Evolutionary conservation across 495 filamentous ascomycete genomes (phyloP).

Genomic region (Aspergillus saccharolyticus): DNA sequence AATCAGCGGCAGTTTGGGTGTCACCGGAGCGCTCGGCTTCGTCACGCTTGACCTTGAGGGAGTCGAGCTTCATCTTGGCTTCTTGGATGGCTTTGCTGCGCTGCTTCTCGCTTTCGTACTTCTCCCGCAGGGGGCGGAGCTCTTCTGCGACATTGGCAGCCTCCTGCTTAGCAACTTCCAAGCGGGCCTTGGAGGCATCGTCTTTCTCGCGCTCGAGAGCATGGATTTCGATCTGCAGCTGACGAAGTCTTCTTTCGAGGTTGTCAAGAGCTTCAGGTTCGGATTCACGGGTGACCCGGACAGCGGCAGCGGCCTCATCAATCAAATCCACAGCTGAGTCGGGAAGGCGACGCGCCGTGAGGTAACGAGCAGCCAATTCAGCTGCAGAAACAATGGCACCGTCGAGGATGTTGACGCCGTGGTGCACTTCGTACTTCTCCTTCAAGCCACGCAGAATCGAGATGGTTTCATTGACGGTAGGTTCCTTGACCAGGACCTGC

Average conservation of each 20-base stretch:
- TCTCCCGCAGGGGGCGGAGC: slow-evolving; percentile 82
- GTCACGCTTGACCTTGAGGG: slow-evolving; percentile 80
- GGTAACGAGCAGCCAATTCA: slow-evolving; percentile 82
- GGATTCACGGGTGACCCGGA: slow-evolving; percentile 89
- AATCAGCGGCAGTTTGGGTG: slow-evolving; percentile 74
- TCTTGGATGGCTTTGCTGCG: slow-evolving; percentile 89
- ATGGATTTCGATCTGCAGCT: slow-evolving; percentile 94
- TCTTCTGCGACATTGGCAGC: slow-evolving; percentile 90
- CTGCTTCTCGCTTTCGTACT: slow-evolving; percentile 87
- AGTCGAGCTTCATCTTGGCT: slow-evolving; percentile 90
- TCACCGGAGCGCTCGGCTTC: slow-evolving; percentile 86
- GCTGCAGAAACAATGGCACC: slow-evolving; percentile 88
- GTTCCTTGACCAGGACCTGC: slow-evolving; percentile 94
- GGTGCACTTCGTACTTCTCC: slow-evolving; percentile 95
- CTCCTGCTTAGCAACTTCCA: slow-evolving; percentile 78
- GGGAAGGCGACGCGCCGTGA: slow-evolving; percentile 83
- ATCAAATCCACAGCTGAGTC: slow-evolving; percentile 96
- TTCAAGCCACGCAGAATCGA: slow-evolving; percentile 96
- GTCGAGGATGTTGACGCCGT: slow-evolving; percentile 93
- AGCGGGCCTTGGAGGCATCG: slow-evolving; percentile 77
- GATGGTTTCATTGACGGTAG: slow-evolving; percentile 79
- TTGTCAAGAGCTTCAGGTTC: slow-evolving; percentile 93
- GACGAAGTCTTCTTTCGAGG: slow-evolving; percentile 78
- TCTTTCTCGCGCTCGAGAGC: slow-evolving; percentile 91
- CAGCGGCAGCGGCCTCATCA: slow-evolving; percentile 92